A percentile compares a stretch with the other conserved stretches of the same genome.
phyloP scores from a whole-genome alignment of 176 grass and related monocot genomes.

The Pharus latifolius region DNA sequence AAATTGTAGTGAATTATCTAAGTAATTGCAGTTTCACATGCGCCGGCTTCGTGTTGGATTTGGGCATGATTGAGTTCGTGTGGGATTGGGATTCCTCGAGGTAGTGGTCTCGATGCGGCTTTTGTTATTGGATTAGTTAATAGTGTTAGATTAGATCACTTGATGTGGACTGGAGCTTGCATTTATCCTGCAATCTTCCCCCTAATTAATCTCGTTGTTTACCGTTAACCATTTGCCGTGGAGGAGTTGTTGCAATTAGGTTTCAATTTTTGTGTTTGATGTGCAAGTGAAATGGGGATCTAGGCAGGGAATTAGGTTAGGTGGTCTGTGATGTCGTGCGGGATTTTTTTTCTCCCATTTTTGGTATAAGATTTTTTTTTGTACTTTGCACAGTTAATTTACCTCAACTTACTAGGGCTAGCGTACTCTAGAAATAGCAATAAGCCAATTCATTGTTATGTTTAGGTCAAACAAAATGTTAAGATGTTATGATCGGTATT shows the following conservation, averaged over 20 bases:
- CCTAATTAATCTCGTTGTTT: not conserved
- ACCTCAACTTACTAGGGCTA: not conserved
- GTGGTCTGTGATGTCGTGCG: not conserved
- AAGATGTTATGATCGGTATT: not conserved
- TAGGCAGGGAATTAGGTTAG: not conserved
- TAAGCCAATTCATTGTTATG: not conserved
- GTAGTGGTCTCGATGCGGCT: not conserved
- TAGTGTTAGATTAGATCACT: too few species aligned
- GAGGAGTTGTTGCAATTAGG: not conserved
- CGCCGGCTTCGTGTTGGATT: not conserved
- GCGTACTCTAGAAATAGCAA: not conserved
- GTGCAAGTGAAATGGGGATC: not conserved
- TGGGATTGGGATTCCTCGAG: conserved; percentile 5
- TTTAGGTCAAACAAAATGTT: not conserved
- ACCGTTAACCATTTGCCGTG: not conserved
- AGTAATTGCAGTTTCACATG: not conserved
- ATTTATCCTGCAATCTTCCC: too few species aligned
- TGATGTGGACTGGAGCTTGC: too few species aligned
- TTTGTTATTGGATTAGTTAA: too few species aligned
- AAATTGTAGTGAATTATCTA: not conserved
- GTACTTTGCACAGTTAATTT: not conserved
- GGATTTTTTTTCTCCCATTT: not conserved
- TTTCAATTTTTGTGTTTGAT: not conserved
- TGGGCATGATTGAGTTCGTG: not conserved
- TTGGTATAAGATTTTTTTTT: not conserved